These are phyloP conservation scores for Babesia sp. DNA, from an alignment of 169 alveolate genomes.

Conservation along the genomic window DNA sequence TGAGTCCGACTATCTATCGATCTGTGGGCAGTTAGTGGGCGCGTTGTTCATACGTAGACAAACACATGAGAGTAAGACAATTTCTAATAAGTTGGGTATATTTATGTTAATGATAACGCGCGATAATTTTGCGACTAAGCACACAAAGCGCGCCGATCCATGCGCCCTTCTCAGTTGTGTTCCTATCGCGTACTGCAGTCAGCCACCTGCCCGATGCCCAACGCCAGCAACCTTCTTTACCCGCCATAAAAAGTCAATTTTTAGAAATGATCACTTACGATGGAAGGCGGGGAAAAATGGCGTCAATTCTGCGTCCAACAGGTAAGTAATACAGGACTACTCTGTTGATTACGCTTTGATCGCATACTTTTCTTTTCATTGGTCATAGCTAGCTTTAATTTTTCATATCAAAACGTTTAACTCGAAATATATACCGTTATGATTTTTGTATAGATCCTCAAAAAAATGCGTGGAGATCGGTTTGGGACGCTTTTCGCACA, in stretches of 20 bases:
- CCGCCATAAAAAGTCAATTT: not conserved
- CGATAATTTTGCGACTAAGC: not conserved
- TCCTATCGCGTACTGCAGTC: slow-evolving; percentile 12
- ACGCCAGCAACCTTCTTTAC: not conserved
- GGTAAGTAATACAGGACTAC: slow-evolving; percentile 8
- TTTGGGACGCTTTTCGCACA: slow-evolving; percentile 53
- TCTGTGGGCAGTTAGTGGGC: no score
- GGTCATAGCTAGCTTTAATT: not conserved
- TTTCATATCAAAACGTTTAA: not conserved
- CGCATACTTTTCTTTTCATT: not conserved
- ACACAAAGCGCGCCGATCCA: not conserved
- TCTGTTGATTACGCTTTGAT: not conserved
- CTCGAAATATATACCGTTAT: not conserved
- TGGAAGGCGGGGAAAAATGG: slow-evolving; percentile 26
- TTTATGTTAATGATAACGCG: not conserved
- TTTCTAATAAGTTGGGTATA: not conserved
- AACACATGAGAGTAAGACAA: not conserved
- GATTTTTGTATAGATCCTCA: slow-evolving; percentile 28
- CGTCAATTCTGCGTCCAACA: slow-evolving; percentile 31
- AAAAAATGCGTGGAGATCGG: slow-evolving; percentile 64
- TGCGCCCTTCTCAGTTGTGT: slow-evolving; percentile 9
- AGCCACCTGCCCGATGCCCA: slow-evolving; percentile 15
- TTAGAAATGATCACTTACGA: slow-evolving; percentile 8
- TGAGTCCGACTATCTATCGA: no score
- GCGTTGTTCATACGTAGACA: no score